Evolutionary conservation across 208 protist genomes (phyloP), one percentile per base, ranked within the genome.

Genomic region (Angomonas deanei): DNA sequence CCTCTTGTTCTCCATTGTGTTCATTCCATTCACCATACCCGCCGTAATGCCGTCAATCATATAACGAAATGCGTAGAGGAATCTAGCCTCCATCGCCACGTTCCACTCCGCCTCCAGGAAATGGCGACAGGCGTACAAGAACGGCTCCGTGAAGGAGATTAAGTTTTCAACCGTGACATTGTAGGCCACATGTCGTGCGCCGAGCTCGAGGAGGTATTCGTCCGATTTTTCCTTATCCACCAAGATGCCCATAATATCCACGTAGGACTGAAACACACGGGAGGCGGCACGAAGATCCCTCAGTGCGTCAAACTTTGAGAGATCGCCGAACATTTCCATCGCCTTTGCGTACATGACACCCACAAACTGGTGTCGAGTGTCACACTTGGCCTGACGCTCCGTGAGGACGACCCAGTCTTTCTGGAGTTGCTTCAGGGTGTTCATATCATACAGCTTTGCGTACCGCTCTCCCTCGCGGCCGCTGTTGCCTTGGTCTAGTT

Each of bases 41-140:
- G 68, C 31, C 19, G 68, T 68, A 15, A 92, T 70, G 36, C 74
- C 74, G 11, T 76, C 63, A 6, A 84, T 47, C 66, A 89, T 82
- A 54, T 72, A 58, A 4, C 78, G 61, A 57, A 81, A 89, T 2
- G 70, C 49, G 68, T 68, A 78, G 8, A 66, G 26, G 53, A 93
- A 89, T 17, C 82, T 76, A 19, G 72, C 69, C 68, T 86, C 82
- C 42, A 84, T 80, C 31, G 75, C 73, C 15, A 87, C 61, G 36
- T 86, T 87, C 80, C 86, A 93, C 62, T 89, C 78, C 13, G 81
- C 72, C 49, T 76, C 57, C 21, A 93, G 33, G 70, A 90, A 88
- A 50, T 86, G 80, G 2, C 74, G 71, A 64, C 80, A 93, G 24
- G 82, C 60, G 57, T 81, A 84, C 32, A 93, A 56, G 49, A 93